Conservation (phyloP, 495 filamentous ascomycete species). For the Evernia prunastri region DNA sequence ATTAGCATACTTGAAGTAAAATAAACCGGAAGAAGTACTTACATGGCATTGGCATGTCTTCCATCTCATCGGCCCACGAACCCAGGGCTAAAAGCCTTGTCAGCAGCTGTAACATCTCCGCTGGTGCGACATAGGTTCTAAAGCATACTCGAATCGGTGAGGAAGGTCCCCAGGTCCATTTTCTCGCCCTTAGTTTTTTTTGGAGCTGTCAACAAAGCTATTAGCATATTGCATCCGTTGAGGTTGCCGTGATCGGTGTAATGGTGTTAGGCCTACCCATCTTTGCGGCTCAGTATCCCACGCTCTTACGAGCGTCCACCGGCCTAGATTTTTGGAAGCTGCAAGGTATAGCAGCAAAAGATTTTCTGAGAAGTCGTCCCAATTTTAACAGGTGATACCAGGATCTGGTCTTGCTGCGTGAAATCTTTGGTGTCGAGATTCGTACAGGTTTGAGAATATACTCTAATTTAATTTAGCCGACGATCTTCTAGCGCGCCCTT, state of each 20-base stretch:
- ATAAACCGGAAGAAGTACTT: not conserved
- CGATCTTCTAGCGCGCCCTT: conserved; percentile 13
- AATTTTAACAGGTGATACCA: not conserved
- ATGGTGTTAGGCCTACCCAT: conserved; percentile 60
- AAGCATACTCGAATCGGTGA: conserved; percentile 73
- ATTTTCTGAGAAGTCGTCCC: not conserved
- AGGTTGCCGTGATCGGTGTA: conserved; percentile 24
- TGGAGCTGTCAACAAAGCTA: conserved; percentile 55
- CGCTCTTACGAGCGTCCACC: conserved; percentile 22
- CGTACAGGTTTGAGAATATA: conserved; percentile 1
- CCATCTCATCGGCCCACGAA: conserved; percentile 98
- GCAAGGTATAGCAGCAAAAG: not conserved
- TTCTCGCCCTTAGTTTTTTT: conserved; percentile 82
- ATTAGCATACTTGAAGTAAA: not conserved
- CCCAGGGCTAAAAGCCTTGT: conserved; percentile 58
- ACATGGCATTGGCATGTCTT: conserved; percentile 63
- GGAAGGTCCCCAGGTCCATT: conserved; percentile 88
- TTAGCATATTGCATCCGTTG: conserved; percentile 30
- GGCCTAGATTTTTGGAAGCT: conserved; percentile 8
- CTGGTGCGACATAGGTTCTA: conserved; percentile 14
- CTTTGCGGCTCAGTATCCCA: conserved; percentile 56
- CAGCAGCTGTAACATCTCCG: conserved; percentile 31
- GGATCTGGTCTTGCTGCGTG: not conserved
- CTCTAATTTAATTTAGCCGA: conserved; percentile 17
- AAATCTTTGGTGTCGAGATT: conserved; percentile 8